phyloP scores from a whole-genome alignment of 1,284 basidiomycete species.

The Pascua guehoae region DNA sequence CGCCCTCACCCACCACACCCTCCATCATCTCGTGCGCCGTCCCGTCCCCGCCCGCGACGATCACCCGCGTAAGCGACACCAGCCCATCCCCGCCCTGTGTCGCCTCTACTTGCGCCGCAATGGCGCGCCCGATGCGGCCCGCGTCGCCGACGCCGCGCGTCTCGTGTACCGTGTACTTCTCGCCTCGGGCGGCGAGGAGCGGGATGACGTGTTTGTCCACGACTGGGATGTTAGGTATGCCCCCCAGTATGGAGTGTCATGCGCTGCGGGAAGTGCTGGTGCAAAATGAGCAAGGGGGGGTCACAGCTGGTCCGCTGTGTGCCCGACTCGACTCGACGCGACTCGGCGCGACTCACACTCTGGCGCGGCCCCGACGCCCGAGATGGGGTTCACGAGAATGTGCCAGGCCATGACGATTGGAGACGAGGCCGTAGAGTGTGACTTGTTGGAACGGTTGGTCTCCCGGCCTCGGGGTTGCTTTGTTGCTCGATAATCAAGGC shows the following conservation, averaged over 20 bases:
- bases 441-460: too few relatives aligned
- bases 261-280: too few relatives aligned
- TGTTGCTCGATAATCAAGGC: too few relatives aligned
- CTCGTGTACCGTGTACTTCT: conserved; percentile 47
- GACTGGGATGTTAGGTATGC: conserved; percentile 40
- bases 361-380: conserved; percentile 28
- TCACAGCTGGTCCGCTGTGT: too few relatives aligned
- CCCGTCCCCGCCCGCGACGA: conserved; percentile 83
- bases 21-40: conserved; percentile 82
- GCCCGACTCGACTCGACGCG: too few relatives aligned
- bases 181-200: conserved; percentile 53
- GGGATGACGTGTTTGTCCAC: conserved; percentile 63
- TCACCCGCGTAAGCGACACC: conserved; percentile 35
- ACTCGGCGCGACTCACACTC: conserved; percentile 29
- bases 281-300: too few relatives aligned
- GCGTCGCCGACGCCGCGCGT: conserved; percentile 62
- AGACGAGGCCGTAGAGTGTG: too few relatives aligned
- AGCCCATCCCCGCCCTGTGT: conserved; percentile 64
- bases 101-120: conserved; percentile 40
- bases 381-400: conserved; percentile 37
- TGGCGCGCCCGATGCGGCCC: conserved; percentile 55
- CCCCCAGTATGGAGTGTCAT: too few relatives aligned
- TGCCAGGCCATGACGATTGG: conserved; percentile 12
- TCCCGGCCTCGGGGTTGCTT: too few relatives aligned
- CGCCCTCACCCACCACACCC: conserved; percentile 49